These are phyloP conservation scores for Rhododendron mucronatum DNA, from an alignment of 148 eudicot genomes.

Conservation along the genomic window DNA sequence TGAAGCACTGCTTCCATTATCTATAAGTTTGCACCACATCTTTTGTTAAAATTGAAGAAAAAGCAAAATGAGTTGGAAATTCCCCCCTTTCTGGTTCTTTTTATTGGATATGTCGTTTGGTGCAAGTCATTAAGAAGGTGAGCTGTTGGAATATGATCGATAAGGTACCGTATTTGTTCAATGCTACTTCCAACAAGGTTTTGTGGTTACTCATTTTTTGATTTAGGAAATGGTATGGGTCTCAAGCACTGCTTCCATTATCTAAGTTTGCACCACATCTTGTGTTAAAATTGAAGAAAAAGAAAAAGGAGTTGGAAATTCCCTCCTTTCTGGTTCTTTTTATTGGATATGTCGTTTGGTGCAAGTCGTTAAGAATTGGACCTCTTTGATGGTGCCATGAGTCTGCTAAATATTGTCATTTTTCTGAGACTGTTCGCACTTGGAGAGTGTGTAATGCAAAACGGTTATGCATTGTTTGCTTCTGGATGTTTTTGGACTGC, in stretches of 20 bases:
- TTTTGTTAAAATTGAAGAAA: background rate
- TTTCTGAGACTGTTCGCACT: background rate
- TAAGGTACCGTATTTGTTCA: constrained; percentile 35
- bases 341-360: background rate
- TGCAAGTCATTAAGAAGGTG: constrained; percentile 10
- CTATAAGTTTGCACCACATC: background rate
- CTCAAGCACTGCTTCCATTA: background rate
- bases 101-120: background rate
- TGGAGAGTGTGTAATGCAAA: background rate
- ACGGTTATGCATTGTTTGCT: background rate
- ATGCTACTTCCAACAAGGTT: background rate
- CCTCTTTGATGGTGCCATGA: background rate
- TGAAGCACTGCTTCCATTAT: background rate
- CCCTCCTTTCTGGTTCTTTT: background rate
- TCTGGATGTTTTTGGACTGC: background rate
- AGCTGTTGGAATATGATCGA: constrained; percentile 92
- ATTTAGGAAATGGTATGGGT: background rate
- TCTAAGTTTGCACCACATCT: background rate
- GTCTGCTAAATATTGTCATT: background rate
- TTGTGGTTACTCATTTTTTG: background rate
- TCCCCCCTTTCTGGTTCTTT: background rate
- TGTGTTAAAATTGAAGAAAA: background rate
- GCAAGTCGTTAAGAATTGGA: background rate
- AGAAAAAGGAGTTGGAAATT: background rate
- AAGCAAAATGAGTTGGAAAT: background rate